A percentile compares a stretch with the other conserved stretches of the same genome.
phyloP scores from a whole-genome alignment of 192 early-diverging fungal genomes.

The Entrophospora sp. region DNA sequence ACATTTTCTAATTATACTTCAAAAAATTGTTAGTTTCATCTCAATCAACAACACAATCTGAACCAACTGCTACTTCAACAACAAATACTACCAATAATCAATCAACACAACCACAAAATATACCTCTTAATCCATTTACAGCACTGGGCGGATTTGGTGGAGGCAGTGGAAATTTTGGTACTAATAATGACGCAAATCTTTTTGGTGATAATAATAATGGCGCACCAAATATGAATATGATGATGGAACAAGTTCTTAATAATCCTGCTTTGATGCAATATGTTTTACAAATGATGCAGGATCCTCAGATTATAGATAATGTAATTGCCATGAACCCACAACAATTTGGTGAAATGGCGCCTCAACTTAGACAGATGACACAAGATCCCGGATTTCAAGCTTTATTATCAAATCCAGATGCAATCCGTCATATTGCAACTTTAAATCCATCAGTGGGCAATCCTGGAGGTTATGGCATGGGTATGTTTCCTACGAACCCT shows the following conservation, averaged over 20 bases:
- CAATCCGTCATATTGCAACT: conserved; percentile 61
- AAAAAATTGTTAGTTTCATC: too few species aligned
- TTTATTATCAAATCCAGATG: conserved; percentile 81
- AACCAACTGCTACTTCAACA: neutral
- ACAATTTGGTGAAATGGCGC: conserved; percentile 70
- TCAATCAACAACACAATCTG: too few species aligned
- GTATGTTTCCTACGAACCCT: conserved; percentile 23
- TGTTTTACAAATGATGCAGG: conserved; percentile 72
- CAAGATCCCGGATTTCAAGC: conserved; percentile 66
- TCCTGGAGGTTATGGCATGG: too few species aligned
- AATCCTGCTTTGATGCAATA: conserved; percentile 80
- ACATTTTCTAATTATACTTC: too few species aligned
- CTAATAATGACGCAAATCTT: too few species aligned
- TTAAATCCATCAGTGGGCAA: conserved; percentile 44
- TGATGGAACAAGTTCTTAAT: conserved; percentile 52
- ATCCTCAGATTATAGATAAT: conserved; percentile 78
- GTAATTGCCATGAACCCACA: conserved; percentile 81
- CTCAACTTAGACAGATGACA: conserved; percentile 81
- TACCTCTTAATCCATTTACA: conserved; percentile 31
- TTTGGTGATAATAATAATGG: conserved; percentile 50
- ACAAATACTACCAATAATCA: conserved; percentile 20
- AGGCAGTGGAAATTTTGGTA: too few species aligned
- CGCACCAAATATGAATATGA: conserved; percentile 58
- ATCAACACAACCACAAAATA: neutral
- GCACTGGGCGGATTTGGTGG: neutral